Base-by-base conservation (phyloP, 2,329 filamentous ascomycete species). In the Monilinia aucupariae region DNA sequence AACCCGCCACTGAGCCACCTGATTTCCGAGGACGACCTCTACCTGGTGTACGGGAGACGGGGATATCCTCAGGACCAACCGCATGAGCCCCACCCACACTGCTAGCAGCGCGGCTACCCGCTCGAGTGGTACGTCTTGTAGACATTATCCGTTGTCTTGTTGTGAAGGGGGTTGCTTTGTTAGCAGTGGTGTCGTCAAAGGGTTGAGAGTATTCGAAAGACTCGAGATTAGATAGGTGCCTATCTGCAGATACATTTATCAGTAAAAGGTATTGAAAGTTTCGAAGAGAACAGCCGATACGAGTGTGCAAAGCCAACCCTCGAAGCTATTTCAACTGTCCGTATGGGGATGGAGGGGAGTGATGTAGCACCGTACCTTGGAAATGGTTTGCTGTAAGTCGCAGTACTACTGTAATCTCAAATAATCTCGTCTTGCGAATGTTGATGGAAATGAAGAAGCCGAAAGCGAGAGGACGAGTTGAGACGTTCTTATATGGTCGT, bases 121-220 rank as follows among this genome's bases (percentile, higher is more conserved):
- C 66, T 45, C 71, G 68, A 17, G 66, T 70, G 9, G 62, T 65
- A 37, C 68, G 64, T 58, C 67, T 62, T 45, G 71, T 69, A 47
- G 70, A 70, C 71, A 72, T 73, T 37, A 20, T 64, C 54, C 27
- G 12, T 34, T 20, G 17, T 49, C 17, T 27, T 30, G 30, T 30
- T 39, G 32, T 39, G 30, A 30, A 17, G 15, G 27, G 3, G 3
- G 22, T 49, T 49, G 15, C 30, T 41, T 56, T 30, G n/a, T 22
- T 41, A 60, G 34, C 58, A 39, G 37, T 17, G 39, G 41, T 45
- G 37, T 37, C 2, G 59, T 10, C 13, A 34, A 17, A 8, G n/a
- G 39, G 20, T 54, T 53, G 39, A 43, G 49, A 32, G 32, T 15
- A 47, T 56, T 47, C 41, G 41, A 56, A 22, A 15, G 52, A 30